Base-by-base conservation (phyloP, 345 rosid genomes). In the Aquilaria sinensis region DNA sequence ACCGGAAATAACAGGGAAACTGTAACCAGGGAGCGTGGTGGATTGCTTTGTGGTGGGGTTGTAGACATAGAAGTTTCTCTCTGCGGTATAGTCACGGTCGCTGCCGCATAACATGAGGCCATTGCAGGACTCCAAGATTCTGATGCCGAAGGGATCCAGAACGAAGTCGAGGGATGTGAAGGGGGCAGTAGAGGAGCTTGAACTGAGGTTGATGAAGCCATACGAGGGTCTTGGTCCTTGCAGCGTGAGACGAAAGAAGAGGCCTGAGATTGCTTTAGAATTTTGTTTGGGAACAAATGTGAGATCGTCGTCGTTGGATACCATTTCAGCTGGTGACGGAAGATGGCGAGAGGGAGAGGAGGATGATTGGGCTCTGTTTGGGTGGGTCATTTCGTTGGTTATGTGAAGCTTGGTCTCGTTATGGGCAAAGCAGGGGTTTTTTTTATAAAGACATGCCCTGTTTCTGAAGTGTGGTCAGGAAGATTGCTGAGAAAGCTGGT, bases 81-180 rank as follows among this genome's bases (percentile, higher is more conserved):
- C 30, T 1, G 12, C n/a, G 11, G 4, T 48, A 34, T 53, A 41
- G 10, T 16, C 13, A 34, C 59, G 53, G 68, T 62, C 34, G 61
- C 73, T 72, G 56, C 31, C 45, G 65, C 86, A 79, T 16, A 86
- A 59, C 12, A 83, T 67, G 46, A 81, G 77, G 9, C 86, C 85
- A 59, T 79, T 80, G 68, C 85, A 79, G 43, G 85, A 86, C 23
- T 80, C 74, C 12, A 68, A n/a, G 52, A 81, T 63, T 46, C 53
- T 32, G 53, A 83, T 77, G 2, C 51, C 67, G 0, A 68, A 53
- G 3, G 73, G 46, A 47, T 74, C 61, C 52, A 72, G 73, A 31
- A 50, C 48, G 11, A 75, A 73, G 23, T 69, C 53, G 46, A 81
- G 64, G 10, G 64, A 33, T 48, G n/a, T 14, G 15, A 72, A 1